Conservation (phyloP, 345 rosid genomes). For the Eucalyptus erythrocorys region DNA sequence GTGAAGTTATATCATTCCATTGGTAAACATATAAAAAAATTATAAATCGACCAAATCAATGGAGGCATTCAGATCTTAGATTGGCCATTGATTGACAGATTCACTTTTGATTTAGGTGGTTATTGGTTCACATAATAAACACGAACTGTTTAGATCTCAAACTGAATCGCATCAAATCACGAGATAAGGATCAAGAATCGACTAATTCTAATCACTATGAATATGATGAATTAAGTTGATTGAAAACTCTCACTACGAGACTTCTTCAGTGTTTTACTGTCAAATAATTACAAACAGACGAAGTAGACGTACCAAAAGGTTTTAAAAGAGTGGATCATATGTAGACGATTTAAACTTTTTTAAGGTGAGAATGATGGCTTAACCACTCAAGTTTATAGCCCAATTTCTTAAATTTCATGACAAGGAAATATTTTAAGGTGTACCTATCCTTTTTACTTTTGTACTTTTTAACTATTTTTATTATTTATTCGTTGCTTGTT, state of each 20-base stretch:
- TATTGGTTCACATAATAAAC: not conserved
- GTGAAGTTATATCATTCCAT: not conserved
- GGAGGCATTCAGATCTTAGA: not conserved
- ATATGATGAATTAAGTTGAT: not conserved
- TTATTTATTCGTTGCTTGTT: not conserved
- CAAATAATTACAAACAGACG: not conserved
- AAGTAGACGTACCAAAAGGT: not conserved
- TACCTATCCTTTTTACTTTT: not conserved
- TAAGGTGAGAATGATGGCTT: not conserved
- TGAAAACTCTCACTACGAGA: not conserved
- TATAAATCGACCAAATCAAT: not conserved
- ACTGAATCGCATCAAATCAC: not conserved
- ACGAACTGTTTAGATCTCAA: not conserved
- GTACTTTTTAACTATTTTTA: not conserved
- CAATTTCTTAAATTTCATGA: not conserved
- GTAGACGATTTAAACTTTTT: not conserved
- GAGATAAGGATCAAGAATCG: not conserved
- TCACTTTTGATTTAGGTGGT: not conserved
- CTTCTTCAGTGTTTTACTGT: not conserved
- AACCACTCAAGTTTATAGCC: not conserved
- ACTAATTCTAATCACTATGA: not conserved
- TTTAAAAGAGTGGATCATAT: not conserved
- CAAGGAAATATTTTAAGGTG: not conserved
- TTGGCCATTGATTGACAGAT: not conserved
- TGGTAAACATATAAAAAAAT: not conserved